Evolutionary conservation across 1,284 basidiomycete genomes (phyloP).

Genomic region (Leccinum insigne): DNA sequence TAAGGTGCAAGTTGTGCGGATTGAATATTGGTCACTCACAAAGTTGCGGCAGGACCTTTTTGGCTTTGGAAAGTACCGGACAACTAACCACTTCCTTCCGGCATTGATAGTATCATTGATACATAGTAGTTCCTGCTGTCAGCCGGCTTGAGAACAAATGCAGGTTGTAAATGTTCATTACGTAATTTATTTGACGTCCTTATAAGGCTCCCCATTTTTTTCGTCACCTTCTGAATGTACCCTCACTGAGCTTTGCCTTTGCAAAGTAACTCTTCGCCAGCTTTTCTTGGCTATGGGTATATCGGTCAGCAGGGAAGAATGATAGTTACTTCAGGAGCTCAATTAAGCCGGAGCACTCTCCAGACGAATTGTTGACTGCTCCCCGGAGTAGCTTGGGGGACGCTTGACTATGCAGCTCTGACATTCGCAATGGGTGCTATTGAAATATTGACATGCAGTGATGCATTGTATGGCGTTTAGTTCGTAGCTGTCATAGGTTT

Average conservation of each 20-base stretch:
- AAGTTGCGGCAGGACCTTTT: constrained; percentile 25
- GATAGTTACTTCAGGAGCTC: constrained; percentile 43
- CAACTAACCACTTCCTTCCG: constrained; percentile 13
- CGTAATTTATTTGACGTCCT: constrained; percentile 11
- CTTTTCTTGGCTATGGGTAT: constrained; percentile 50
- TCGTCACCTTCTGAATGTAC: constrained; percentile 6
- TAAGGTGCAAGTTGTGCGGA: constrained; percentile 29
- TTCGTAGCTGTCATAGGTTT: not conserved
- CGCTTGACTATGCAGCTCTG: constrained; percentile 76
- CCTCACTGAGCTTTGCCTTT: constrained; percentile 40
- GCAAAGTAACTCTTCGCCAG: constrained; percentile 46
- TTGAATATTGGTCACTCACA: not conserved
- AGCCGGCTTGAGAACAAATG: not conserved
- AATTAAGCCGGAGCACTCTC: constrained; percentile 81
- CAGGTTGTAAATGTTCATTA: constrained; percentile 11
- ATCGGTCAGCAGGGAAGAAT: constrained; percentile 42
- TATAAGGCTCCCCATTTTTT: not conserved
- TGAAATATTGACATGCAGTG: not conserved
- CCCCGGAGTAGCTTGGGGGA: constrained; percentile 49
- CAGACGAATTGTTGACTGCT: constrained; percentile 41
- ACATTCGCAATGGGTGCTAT: constrained; percentile 37
- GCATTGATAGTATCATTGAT: constrained; percentile 1
- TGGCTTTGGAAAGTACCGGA: constrained; percentile 31
- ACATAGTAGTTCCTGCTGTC: not conserved
- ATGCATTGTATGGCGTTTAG: not conserved